A percentile compares a stretch with the other conserved stretches of the same genome.
Evolutionary conservation across 2,329 filamentous ascomycete genomes (phyloP).

Genomic region (Venturia nashicola): DNA sequence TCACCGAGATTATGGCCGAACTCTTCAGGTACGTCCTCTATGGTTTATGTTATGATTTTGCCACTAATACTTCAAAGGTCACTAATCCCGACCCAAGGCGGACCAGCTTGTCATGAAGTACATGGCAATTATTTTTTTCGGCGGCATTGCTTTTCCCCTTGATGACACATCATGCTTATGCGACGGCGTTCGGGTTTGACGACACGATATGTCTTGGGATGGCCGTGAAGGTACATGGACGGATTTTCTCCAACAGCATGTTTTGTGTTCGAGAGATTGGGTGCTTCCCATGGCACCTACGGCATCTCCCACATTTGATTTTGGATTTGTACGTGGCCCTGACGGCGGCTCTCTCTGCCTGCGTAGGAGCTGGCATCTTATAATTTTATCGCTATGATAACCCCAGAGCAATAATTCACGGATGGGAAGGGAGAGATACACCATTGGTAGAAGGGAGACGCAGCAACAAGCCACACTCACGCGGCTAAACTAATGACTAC

Average conservation of each 20-base stretch:
- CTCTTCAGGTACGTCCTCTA: slow-evolving; percentile 27
- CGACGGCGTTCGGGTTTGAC: slow-evolving; percentile 4
- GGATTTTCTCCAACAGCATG: neutral
- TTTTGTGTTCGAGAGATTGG: neutral
- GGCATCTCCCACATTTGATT: neutral
- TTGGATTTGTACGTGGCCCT: neutral
- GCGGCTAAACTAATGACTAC: neutral
- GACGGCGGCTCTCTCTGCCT: neutral
- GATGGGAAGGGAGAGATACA: neutral
- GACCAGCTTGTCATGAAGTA: slow-evolving; percentile 4
- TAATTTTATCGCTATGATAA: neutral
- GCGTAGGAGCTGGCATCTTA: neutral
- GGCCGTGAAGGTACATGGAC: neutral
- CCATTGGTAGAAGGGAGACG: neutral
- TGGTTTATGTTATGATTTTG: neutral
- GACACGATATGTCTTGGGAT: neutral
- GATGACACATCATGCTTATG: slow-evolving; percentile 2
- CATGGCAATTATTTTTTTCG: neutral
- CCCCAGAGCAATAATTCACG: neutral
- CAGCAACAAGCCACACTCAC: neutral
- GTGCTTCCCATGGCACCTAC: neutral
- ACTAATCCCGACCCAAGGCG: slow-evolving; percentile 7
- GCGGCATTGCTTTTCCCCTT: neutral
- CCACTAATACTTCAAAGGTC: slow-evolving; percentile 7
- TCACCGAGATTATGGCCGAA: slow-evolving; percentile 34